phyloP scores from a whole-genome alignment of 306 rosid genomes.

The Sechiopsis laciniata region DNA sequence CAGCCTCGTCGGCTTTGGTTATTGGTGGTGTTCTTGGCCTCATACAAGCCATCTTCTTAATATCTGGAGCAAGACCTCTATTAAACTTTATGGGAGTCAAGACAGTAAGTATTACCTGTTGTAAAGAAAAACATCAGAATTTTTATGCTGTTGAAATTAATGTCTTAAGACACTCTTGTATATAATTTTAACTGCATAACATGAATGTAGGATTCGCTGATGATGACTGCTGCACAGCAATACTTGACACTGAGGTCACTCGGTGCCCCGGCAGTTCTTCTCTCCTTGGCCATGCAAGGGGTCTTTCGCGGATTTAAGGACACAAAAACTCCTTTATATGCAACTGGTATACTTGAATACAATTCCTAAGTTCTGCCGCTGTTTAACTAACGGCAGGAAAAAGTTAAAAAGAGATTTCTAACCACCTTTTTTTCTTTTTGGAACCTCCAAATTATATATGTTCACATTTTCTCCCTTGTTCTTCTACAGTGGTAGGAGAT shows the following conservation, averaged over 20 bases:
- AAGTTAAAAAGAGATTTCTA: not conserved
- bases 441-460: not conserved
- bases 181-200: conserved; percentile 5
- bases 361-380: not conserved
- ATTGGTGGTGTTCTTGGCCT: conserved; percentile 79
- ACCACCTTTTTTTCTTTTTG: not conserved
- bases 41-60: conserved; percentile 67
- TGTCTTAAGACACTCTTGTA: not conserved
- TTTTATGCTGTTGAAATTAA: conserved; percentile 9
- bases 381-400: not conserved
- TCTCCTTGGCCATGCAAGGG: conserved; percentile 93
- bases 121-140: not conserved
- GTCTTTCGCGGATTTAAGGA: conserved; percentile 91
- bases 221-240: conserved; percentile 65
- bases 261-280: conserved; percentile 98
- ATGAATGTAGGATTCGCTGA: conserved; percentile 68
- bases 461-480: conserved; percentile 24
- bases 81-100: conserved; percentile 79
- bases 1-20: conserved; percentile 86
- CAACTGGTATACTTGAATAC: conserved; percentile 52
- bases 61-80: conserved; percentile 72
- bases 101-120: conserved; percentile 45
- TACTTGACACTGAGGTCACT: conserved; percentile 81
- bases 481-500: conserved; percentile 74
- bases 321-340: conserved; percentile 85